Evolutionary conservation across 352 stramenopile genomes (phyloP), one percentile per base, ranked within the genome.

Genomic region (Globisporangium cederbergense): DNA sequence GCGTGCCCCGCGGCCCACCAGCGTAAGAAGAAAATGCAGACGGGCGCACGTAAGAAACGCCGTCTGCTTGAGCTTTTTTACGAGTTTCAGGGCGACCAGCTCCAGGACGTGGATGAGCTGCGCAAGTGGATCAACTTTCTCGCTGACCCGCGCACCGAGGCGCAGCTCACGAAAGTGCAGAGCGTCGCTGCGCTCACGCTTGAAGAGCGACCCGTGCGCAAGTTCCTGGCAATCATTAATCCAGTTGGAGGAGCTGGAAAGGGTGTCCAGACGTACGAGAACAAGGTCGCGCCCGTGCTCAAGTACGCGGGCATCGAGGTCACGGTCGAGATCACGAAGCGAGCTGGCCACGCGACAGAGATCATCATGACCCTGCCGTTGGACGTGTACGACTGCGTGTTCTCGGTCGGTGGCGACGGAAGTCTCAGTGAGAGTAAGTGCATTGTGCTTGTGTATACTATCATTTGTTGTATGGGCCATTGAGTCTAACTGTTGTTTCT

Each of bases 161-260:
- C 60, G 18, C 55, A 28, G n/a, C 45, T 83, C 9, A 16, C 58
- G 20, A 58, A 66, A 16, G 47, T 74, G 14, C 58, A 43, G 46
- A 72, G 56, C 57, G 30, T 90, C 36, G 73, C 76, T 3, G 64
- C 74, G 9, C 46, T 89, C 46, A 43, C 67, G 47, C 34, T 75
- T 0, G 58, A 67, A 20, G 61, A 65, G 20, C 60, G 43, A 20
- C 28, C 53, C 9, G 36, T 53, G 55, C 73, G 80, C 46, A 81
- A 77, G 58, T 93, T 83, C 45, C 60, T 89, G 1, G 78, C 88
- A 60, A 52, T 93, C n/a, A 76, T 93, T 60, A 93, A 93, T 58
- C 84, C 82, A 13, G 75, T 90, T 3, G 83, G 84, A 43, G 84
- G 84, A 43, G 20, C 74, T 2, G 80, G 80, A 62, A 81, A 83